These are phyloP conservation scores for Avena sativa DNA, from an alignment of 176 grass and related monocot species.

Conservation along the genomic window DNA sequence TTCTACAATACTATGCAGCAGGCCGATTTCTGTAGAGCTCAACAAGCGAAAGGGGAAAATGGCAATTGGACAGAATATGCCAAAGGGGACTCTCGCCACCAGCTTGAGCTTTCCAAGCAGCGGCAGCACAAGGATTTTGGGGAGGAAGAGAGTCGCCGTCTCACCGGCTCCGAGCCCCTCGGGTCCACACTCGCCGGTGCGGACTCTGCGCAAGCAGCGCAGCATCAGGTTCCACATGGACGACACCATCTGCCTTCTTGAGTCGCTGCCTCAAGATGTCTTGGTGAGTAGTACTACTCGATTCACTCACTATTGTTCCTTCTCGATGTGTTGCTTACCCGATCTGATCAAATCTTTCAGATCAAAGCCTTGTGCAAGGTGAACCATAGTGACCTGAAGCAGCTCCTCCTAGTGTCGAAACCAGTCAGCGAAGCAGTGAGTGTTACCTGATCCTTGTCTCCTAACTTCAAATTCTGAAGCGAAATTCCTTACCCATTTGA, in stretches of 20 bases:
- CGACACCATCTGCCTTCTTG: conserved; percentile 46
- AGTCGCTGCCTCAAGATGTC: conserved; percentile 71
- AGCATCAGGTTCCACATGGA: conserved; percentile 57
- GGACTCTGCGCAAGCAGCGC: conserved; percentile 57
- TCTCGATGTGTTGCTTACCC: neutral
- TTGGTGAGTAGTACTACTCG: conserved; percentile 51
- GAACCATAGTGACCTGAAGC: conserved; percentile 72
- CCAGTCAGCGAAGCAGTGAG: conserved; percentile 75
- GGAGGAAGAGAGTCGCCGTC: conserved; percentile 75
- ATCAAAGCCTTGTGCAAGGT: conserved; percentile 73
- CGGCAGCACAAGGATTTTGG: conserved; percentile 62
- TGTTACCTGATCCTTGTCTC: neutral
- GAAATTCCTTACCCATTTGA: neutral
- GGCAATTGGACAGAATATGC: conserved; percentile 61
- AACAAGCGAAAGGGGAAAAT: conserved; percentile 36
- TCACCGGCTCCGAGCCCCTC: conserved; percentile 42
- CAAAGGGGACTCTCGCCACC: conserved; percentile 45
- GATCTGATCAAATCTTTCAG: conserved; percentile 38
- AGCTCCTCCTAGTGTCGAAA: conserved; percentile 84
- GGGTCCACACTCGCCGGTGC: conserved; percentile 43
- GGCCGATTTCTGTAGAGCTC: neutral
- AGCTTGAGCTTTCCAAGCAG: conserved; percentile 53
- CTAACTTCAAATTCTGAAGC: neutral
- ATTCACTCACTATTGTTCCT: neutral
- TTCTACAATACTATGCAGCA: conserved; percentile 27